Conservation (phyloP, 1,284 basidiomycete species). For the Cryptococcus jaspeensis region DNA sequence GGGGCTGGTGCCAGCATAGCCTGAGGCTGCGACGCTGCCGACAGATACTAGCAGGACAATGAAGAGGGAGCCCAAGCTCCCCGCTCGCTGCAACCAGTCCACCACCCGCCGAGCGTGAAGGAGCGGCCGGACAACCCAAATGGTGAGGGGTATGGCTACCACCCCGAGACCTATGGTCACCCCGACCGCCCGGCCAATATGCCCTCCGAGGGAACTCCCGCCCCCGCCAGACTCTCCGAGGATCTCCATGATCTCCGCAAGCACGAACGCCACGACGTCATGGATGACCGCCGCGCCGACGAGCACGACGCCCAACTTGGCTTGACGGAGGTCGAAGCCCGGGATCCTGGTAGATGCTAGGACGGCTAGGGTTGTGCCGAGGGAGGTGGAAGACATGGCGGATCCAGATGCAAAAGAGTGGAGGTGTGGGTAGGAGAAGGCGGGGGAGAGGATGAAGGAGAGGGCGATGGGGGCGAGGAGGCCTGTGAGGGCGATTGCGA, state of each 20-base stretch:
- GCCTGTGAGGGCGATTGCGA: conserved; percentile 55
- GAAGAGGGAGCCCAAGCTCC: background rate
- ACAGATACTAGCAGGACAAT: conserved; percentile 24
- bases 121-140: conserved; percentile 3
- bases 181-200: conserved; percentile 20
- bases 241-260: conserved; percentile 55
- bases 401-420: conserved; percentile 59
- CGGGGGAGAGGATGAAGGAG: conserved; percentile 53
- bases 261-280: conserved; percentile 59
- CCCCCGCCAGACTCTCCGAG: no score
- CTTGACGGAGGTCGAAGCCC: conserved; percentile 50
- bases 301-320: conserved; percentile 57
- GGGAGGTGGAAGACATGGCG: conserved; percentile 57
- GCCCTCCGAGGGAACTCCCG: no score
- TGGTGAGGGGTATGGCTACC: conserved; percentile 14
- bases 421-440: conserved; percentile 47
- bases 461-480: conserved; percentile 55
- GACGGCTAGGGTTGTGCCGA: conserved; percentile 60
- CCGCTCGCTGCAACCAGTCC: background rate
- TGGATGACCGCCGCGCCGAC: conserved; percentile 60
- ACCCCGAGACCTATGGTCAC: conserved; percentile 28
- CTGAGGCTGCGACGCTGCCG: conserved; percentile 33
- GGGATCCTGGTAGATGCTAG: conserved; percentile 41
- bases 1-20: conserved; percentile 51
- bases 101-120: background rate